phyloP scores from a whole-genome alignment of 352 stramenopile species.

The Pythium insidiosum region DNA sequence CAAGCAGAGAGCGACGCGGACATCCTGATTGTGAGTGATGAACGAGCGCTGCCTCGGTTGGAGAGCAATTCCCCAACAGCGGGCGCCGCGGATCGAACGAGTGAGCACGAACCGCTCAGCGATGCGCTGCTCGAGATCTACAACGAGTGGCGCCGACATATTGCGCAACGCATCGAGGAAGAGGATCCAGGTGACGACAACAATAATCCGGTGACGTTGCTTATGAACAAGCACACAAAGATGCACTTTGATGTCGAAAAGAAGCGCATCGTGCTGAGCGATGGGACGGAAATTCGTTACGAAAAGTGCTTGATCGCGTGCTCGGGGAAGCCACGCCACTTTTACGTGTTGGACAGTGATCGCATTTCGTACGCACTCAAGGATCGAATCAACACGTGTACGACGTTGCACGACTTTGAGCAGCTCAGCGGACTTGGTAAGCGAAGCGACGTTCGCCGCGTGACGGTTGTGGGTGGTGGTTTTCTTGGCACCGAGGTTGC shows the following conservation, averaged over 20 bases:
- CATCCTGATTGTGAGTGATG: conserved; percentile 86
- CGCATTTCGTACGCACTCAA: conserved; percentile 76
- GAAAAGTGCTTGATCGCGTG: conserved; percentile 85
- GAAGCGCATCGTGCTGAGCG: conserved; percentile 70
- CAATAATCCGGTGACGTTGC: conserved; percentile 69
- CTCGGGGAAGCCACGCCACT: conserved; percentile 68
- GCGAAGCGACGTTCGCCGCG: conserved; percentile 34
- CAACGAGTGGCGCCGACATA: conserved; percentile 88
- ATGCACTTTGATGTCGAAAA: conserved; percentile 84
- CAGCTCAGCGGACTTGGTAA: conserved; percentile 57
- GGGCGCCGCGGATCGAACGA: conserved; percentile 17
- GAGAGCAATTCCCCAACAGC: conserved; percentile 16
- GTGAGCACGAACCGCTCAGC: conserved; percentile 18
- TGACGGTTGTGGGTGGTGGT: conserved; percentile 84
- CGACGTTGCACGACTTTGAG: conserved; percentile 72
- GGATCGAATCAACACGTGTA: conserved; percentile 84
- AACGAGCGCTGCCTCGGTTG: conserved; percentile 49
- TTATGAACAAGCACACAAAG: conserved; percentile 58
- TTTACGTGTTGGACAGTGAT: conserved; percentile 86
- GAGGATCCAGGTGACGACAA: no score
- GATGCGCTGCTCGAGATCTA: conserved; percentile 76
- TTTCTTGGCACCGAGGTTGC: conserved; percentile 88
- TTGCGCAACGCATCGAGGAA: conserved; percentile 72
- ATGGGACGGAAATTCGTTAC: conserved; percentile 77
- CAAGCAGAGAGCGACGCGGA: conserved; percentile 68